Percentiles rank a stretch among this genome's conserved stretches.
phyloP scores from a whole-genome alignment of 371 early-diverging fungal species.

The Rhizopus sp. region DNA sequence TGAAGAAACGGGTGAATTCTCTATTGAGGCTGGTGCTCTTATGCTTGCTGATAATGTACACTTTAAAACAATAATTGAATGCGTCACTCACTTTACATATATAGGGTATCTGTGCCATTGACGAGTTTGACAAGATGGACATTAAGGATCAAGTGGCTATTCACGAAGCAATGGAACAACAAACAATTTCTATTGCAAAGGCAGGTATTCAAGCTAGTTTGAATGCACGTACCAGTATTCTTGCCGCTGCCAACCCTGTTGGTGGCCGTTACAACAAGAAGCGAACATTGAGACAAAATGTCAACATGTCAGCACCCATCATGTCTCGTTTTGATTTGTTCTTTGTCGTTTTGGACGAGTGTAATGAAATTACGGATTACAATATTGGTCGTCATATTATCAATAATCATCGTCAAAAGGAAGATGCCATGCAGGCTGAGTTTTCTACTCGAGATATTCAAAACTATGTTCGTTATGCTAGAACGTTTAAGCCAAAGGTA shows the following conservation, averaged over 20 bases:
- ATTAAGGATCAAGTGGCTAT: constrained; percentile 98
- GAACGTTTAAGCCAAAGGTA: constrained; percentile 84
- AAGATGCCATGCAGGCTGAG: constrained; percentile 71
- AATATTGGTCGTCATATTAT: constrained; percentile 96
- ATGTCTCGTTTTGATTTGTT: constrained; percentile 99
- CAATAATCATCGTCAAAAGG: constrained; percentile 82
- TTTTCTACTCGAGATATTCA: constrained; percentile 81
- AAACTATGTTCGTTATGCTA: constrained; percentile 89
- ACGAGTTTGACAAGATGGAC: constrained; percentile 99
- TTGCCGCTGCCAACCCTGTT: constrained; percentile 99
- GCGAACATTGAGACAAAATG: constrained; percentile 95
- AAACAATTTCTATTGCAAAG: constrained; percentile 99
- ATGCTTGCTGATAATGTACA: constrained; percentile 99
- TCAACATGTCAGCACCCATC: constrained; percentile 97
- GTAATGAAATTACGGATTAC: constrained; percentile 90
- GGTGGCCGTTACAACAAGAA: constrained; percentile 96
- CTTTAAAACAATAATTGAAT: neutral
- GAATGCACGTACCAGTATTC: constrained; percentile 97
- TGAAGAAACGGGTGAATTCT: constrained; percentile 99
- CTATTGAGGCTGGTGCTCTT: constrained; percentile 99
- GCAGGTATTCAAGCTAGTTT: constrained; percentile 99
- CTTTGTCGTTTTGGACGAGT: constrained; percentile 98
- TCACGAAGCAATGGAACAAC: constrained; percentile 99
- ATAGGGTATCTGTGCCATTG: constrained; percentile 98
- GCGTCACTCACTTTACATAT: neutral